Base-by-base conservation (phyloP, 352 stramenopile species). In the Phytophthora meadii region DNA sequence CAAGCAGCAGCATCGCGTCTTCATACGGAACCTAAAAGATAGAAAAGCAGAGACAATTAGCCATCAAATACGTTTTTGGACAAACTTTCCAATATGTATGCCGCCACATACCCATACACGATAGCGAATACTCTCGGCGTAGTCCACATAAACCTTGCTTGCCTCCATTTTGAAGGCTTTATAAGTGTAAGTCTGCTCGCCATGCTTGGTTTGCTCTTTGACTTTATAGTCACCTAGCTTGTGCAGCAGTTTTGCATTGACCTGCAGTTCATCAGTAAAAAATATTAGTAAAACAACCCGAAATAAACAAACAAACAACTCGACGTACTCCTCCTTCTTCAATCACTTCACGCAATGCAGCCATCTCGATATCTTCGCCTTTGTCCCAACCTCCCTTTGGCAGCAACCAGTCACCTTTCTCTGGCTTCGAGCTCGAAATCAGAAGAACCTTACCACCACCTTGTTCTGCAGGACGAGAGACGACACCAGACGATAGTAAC, bases 361-460 rank as follows among this genome's bases (percentile, higher is more conserved):
- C 41, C 1, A 12, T 44, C 11, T 37, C 2, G 6, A 70, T 17
- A 14, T 14, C 11, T 5, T 65, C 62, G 10, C 39, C 48, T 6
- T 52, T 15, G 22, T 70, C 36, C 54, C 54, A 70, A 4, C 62
- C 62, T 32, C 62, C 62, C 22, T 70, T 70, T 6, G 60, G 62
- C 14, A 70, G 41, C 4, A 70, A 5, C 40, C 40, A 70, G 12
- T 65, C 62, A 11, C 34, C 40, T 44, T 65, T 70, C 0, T 25
- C 36, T 9, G 62, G 37, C 6, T 61, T 65, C 5, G 62, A 65
- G 42, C 62, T 70, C 5, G 54, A 65, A 65, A 70, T 57, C 0
- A 65, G 47, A 42, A 65, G 62, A 1, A 70, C 41, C 3, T 61
- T 3, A n/a, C 42, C 45, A 14, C 36, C 44, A 1, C 42, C 50